phyloP scores from a whole-genome alignment of 2,329 filamentous ascomycete species.

The Blumeriella jaapii region DNA sequence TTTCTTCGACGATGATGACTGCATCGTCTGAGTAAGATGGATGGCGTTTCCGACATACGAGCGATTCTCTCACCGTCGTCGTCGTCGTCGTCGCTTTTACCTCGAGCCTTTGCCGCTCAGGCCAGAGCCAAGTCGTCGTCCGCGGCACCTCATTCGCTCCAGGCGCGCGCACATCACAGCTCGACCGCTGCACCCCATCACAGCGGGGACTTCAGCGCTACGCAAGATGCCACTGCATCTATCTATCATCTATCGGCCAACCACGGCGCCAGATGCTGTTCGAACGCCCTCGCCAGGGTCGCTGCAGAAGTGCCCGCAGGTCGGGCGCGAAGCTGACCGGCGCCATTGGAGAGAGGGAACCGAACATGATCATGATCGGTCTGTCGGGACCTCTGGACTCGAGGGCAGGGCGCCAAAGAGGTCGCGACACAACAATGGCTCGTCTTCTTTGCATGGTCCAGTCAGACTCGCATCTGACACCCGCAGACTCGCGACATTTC shows the following conservation, averaged over 20 bases:
- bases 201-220: background rate
- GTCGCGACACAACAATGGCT: background rate
- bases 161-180: background rate
- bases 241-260: constrained; percentile 2
- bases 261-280: constrained; percentile 1
- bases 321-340: constrained; percentile 17
- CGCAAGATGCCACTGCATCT: background rate
- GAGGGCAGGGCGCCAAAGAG: background rate
- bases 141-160: background rate
- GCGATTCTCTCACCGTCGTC: no score
- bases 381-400: constrained; percentile 10
- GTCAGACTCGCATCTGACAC: no score
- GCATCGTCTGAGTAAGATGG: constrained; percentile 7
- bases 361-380: background rate
- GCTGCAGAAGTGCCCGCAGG: background rate
- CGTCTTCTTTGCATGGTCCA: no score
- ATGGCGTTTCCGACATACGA: no score
- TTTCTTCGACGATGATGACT: background rate
- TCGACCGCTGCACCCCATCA: background rate
- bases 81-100: no score
- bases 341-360: no score
- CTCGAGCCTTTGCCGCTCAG: background rate
- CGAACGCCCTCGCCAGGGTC: background rate
- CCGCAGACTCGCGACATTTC: no score
- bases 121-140: background rate